Evolutionary conservation across 352 stramenopile genomes (phyloP).

Genomic region (Pythium sp.): DNA sequence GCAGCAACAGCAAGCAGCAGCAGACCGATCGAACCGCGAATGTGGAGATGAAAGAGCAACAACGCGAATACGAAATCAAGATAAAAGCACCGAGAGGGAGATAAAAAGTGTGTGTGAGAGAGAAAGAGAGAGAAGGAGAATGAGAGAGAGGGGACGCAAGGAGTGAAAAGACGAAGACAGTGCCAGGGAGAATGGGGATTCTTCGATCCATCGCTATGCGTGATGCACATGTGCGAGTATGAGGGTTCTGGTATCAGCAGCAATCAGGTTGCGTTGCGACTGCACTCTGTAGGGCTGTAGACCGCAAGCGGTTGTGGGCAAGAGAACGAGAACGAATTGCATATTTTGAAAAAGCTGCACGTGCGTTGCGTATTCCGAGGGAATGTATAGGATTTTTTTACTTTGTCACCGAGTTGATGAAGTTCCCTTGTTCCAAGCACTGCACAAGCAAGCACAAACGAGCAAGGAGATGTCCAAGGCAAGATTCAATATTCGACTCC

Average conservation of each 20-base stretch:
- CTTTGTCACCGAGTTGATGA: no score
- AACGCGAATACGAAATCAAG: slow-evolving; percentile 4
- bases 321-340: slow-evolving; percentile 12
- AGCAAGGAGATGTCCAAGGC: no score
- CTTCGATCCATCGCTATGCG: slow-evolving; percentile 15
- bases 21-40: slow-evolving; percentile 3
- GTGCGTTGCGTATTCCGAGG: slow-evolving; percentile 3
- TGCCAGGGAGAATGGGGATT: slow-evolving; percentile 2
- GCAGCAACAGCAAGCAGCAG: not conserved
- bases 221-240: slow-evolving; percentile 19
- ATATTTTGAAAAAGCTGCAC: slow-evolving; percentile 16
- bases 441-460: not conserved
- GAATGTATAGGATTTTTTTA: slow-evolving; percentile 9
- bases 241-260: slow-evolving; percentile 11
- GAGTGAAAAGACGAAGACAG: not conserved
- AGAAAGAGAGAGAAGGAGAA: slow-evolving; percentile 11
- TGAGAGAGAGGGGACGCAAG: slow-evolving; percentile 8
- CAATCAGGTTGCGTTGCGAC: slow-evolving; percentile 4
- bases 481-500: no score
- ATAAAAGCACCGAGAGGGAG: slow-evolving; percentile 15
- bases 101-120: slow-evolving; percentile 15
- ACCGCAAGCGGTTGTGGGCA: slow-evolving; percentile 6
- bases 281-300: not conserved
- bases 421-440: no score
- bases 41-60: slow-evolving; percentile 7